Base-by-base conservation (phyloP, 2,329 filamentous ascomycete genomes). In the Byssoonygena ceratinophila region DNA sequence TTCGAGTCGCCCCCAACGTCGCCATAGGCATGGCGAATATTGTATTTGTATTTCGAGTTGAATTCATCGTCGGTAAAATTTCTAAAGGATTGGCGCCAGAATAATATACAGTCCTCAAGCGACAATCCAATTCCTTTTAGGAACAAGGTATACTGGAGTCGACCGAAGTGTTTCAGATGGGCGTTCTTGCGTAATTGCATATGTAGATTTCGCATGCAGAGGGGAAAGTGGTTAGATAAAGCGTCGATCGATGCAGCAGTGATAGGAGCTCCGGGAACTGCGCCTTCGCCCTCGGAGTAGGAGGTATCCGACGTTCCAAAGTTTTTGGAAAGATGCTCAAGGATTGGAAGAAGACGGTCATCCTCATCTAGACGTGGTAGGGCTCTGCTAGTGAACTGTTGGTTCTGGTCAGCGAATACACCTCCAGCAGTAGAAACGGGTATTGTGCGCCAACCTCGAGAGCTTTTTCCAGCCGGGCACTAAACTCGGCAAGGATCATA, bases 31-130 rank as follows among this genome's bases (percentile, higher is more conserved):
- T 98, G 91, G n/a, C 90, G 85, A 54, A 97, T 81, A 66, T 98
- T 97, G 77, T 98, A 98, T 41, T 86, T 80, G 72, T 98, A 97
- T 66, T 96, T 89, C 65, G 96, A 97, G 71, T 94, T 94, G 77
- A 97, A 98, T 32, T 84, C 84, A 63, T 97, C 91, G 63, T 97
- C 92, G 0, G 87, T 90, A 58, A 94, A 81, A 59, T 88, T 85
- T 66, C 82, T 82, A 78, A 98, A 97, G 25, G 79, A 76, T 57
- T 81, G 79, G 9, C 92, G 83, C 92, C 92, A 98, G 74, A 98
- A 98, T 11, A 88, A 61, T 22, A 98, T 78, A 60, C 82, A 88
- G 68, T 98, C 91, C 63, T 96, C 89, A n/a, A 98, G 74, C 57
- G 80, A 88, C 25, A 98, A 75, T 0, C 92, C 92, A 54, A 97